These are phyloP conservation scores for Fagopyrum tataricum DNA, from an alignment of 148 eudicot genomes.

Conservation along the genomic window DNA sequence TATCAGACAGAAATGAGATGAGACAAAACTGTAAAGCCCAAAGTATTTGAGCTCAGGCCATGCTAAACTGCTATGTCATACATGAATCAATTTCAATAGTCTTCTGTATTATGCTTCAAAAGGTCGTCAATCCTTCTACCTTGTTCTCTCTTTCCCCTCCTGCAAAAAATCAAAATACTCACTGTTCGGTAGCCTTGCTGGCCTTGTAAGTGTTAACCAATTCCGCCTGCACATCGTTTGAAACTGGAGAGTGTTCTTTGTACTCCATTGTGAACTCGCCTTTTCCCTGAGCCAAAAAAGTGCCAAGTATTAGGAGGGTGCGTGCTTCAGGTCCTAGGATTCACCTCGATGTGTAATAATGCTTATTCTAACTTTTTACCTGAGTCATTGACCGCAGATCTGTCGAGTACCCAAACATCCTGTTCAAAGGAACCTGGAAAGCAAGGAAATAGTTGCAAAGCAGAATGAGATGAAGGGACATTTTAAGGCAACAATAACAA, in stretches of 20 bases:
- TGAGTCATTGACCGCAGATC: constrained; percentile 91
- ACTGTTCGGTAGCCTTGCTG: constrained; percentile 23
- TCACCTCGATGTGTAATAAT: background rate
- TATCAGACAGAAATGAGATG: background rate
- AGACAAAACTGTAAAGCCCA: constrained; percentile 6
- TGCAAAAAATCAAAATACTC: background rate
- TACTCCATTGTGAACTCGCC: constrained; percentile 99
- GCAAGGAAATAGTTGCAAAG: background rate
- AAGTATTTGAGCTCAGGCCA: background rate
- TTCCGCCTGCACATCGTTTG: constrained; percentile 81
- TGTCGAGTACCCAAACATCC: constrained; percentile 92
- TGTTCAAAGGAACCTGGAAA: constrained; percentile 87
- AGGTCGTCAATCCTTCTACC: background rate
- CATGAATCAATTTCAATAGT: constrained; percentile 5
- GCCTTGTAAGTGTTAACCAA: constrained; percentile 67
- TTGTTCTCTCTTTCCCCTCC: background rate
- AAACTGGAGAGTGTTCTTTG: constrained; percentile 77
- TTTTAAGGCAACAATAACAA: background rate
- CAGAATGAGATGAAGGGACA: background rate
- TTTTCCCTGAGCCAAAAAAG: constrained; percentile 52
- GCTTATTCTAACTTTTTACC: constrained; percentile 27
- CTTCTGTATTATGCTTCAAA: background rate
- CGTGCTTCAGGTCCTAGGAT: background rate
- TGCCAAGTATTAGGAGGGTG: background rate
- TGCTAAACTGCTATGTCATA: constrained; percentile 3